Percentiles rank a stretch among this genome's conserved stretches.
These are phyloP conservation scores for Kurtzmaniella cleridarum DNA, from an alignment of 805 yeast species.

Conservation along the genomic window DNA sequence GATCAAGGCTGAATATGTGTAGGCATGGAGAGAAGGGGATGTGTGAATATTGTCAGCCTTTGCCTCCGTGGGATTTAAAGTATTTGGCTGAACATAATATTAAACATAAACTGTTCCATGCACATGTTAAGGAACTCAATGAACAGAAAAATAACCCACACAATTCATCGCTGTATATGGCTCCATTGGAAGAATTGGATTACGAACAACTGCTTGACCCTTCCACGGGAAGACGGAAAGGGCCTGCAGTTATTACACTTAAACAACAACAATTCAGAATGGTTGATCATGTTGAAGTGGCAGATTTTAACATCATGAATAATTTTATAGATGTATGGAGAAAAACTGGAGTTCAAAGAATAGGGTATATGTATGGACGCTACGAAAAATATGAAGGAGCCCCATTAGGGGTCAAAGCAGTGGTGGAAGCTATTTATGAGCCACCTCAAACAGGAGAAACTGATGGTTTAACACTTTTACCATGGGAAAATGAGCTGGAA, in stretches of 20 bases:
- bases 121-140: conserved; percentile 69
- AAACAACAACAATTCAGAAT: conserved; percentile 87
- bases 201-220: conserved; percentile 58
- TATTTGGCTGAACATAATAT: conserved; percentile 72
- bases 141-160: conserved; percentile 59
- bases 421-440: conserved; percentile 89
- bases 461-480: conserved; percentile 69
- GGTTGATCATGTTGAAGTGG: conserved; percentile 97
- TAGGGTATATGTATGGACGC: conserved; percentile 79
- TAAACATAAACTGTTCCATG: conserved; percentile 85
- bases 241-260: conserved; percentile 90
- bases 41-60: conserved; percentile 96
- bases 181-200: conserved; percentile 71
- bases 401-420: conserved; percentile 91
- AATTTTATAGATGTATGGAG: conserved; percentile 92
- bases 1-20: conserved; percentile 62
- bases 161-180: conserved; percentile 57
- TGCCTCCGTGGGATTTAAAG: conserved; percentile 88
- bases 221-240: conserved; percentile 29
- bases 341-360: conserved; percentile 76
- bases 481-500: conserved; percentile 50
- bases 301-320: conserved; percentile 67
- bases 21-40: conserved; percentile 89
- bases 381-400: conserved; percentile 75
- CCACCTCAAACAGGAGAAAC: conserved; percentile 83